Conservation (phyloP, 805 yeast species). For the Kurtzmaniella fragi region DNA sequence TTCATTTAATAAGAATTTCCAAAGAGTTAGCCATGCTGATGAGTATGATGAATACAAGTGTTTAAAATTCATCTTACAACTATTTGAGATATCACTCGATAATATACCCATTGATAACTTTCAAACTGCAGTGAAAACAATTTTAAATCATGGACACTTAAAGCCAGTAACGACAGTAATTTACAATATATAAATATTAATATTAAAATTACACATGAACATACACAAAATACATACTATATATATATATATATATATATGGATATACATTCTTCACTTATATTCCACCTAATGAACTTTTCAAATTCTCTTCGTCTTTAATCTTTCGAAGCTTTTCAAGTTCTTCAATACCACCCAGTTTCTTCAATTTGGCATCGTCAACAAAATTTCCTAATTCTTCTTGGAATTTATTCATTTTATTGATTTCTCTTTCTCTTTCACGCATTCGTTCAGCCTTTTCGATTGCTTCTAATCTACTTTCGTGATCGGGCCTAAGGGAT, state of each 20-base stretch:
- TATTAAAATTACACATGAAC: too few relatives aligned
- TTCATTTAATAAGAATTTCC: not conserved
- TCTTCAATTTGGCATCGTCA: conserved; percentile 67
- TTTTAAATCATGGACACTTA: too few relatives aligned
- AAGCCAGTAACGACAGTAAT: too few relatives aligned
- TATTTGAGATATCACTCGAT: too few relatives aligned
- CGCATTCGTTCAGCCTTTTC: conserved; percentile 80
- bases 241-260: too few relatives aligned
- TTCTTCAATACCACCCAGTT: conserved; percentile 87
- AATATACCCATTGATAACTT: too few relatives aligned
- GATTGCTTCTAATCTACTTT: conserved; percentile 80
- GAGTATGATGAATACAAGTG: conserved; percentile 8
- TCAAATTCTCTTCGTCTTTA: conserved; percentile 69
- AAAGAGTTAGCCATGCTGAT: conserved; percentile 1
- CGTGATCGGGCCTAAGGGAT: conserved; percentile 79
- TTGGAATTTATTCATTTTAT: conserved; percentile 61
- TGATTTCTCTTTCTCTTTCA: conserved; percentile 59
- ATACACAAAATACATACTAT: too few relatives aligned
- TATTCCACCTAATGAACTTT: conserved; percentile 34
- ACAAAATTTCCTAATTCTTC: conserved; percentile 86
- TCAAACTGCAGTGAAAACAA: too few relatives aligned
- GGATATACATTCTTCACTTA: conserved; percentile 5
- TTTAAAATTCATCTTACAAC: too few relatives aligned
- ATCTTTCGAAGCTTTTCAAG: conserved; percentile 62
- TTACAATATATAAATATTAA: too few relatives aligned